These are phyloP conservation scores for Ophiostoma fasciatum DNA, from an alignment of 2,329 filamentous ascomycete genomes.

Conservation along the genomic window DNA sequence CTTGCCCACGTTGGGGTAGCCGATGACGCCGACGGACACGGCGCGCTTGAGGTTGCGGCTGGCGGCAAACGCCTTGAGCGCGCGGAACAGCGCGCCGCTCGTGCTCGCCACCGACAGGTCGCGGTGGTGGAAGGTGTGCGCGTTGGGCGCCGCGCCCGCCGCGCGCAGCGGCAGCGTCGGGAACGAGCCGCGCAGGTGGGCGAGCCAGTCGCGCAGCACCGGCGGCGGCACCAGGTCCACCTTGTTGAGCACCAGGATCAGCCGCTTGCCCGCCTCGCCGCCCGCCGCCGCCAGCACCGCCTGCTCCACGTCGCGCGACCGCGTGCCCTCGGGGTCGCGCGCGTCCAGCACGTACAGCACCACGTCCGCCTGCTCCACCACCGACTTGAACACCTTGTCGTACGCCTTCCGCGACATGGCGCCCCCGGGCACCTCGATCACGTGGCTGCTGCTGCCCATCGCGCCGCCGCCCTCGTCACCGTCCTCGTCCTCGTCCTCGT, in stretches of 20 bases:
- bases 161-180: slow-evolving; percentile 82
- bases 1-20: slow-evolving; percentile 93
- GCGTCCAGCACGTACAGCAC: slow-evolving; percentile 88
- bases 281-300: slow-evolving; percentile 76
- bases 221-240: slow-evolving; percentile 76
- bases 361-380: slow-evolving; percentile 78
- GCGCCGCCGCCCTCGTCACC: slow-evolving; percentile 32
- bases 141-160: slow-evolving; percentile 67
- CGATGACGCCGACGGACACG: slow-evolving; percentile 83
- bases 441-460: slow-evolving; percentile 26
- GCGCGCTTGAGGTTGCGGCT: slow-evolving; percentile 75
- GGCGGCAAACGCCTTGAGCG: slow-evolving; percentile 78
- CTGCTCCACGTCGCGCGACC: slow-evolving; percentile 80
- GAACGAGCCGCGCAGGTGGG: slow-evolving; percentile 75
- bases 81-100: slow-evolving; percentile 70
- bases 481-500: slow-evolving; percentile 40
- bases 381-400: slow-evolving; percentile 91
- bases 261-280: slow-evolving; percentile 44
- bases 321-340: slow-evolving; percentile 77
- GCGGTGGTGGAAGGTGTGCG: slow-evolving; percentile 84
- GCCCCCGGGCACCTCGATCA: slow-evolving; percentile 33
- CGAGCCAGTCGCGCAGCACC: slow-evolving; percentile 72
- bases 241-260: slow-evolving; percentile 91
- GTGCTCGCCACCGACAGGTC: slow-evolving; percentile 78
- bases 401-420: slow-evolving; percentile 68